A percentile compares a stretch with the other conserved stretches of the same genome.
Conservation (phyloP, 169 alveolate genomes). For the Miamiensis avidus region DNA sequence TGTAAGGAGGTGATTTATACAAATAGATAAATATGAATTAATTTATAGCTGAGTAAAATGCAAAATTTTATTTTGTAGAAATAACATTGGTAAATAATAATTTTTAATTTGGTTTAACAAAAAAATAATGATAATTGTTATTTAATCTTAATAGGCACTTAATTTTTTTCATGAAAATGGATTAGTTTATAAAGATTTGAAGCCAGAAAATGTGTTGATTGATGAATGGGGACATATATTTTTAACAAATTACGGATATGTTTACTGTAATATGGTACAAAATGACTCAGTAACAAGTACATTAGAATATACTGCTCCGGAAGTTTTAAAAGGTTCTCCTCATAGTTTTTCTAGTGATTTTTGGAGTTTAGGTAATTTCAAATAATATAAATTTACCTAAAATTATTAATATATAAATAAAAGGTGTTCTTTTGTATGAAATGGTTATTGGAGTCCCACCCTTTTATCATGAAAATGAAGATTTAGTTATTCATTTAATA, state of each 20-base stretch:
- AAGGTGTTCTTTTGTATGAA: not conserved
- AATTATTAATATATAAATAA: too few relatives aligned
- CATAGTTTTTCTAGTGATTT: not conserved
- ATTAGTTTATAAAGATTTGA: not conserved
- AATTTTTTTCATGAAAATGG: not conserved
- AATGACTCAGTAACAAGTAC: not conserved
- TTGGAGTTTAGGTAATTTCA: not conserved
- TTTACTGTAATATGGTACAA: not conserved
- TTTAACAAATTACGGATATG: not conserved
- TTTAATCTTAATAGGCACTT: not conserved
- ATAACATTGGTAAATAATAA: not conserved
- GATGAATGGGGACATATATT: not conserved
- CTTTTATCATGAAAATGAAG: not conserved
- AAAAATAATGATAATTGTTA: too few relatives aligned
- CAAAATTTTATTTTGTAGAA: not conserved
- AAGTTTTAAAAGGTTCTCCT: not conserved
- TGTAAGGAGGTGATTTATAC: not conserved
- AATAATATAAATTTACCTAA: too few relatives aligned
- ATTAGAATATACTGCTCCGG: not conserved
- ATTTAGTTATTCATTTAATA: too few relatives aligned
- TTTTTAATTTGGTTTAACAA: not conserved
- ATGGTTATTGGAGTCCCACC: not conserved
- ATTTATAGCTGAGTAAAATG: not conserved
- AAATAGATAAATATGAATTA: too few relatives aligned
- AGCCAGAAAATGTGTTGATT: not conserved